Conservation (phyloP, 495 filamentous ascomycete species). For the Penicillium dipodomyicola region DNA sequence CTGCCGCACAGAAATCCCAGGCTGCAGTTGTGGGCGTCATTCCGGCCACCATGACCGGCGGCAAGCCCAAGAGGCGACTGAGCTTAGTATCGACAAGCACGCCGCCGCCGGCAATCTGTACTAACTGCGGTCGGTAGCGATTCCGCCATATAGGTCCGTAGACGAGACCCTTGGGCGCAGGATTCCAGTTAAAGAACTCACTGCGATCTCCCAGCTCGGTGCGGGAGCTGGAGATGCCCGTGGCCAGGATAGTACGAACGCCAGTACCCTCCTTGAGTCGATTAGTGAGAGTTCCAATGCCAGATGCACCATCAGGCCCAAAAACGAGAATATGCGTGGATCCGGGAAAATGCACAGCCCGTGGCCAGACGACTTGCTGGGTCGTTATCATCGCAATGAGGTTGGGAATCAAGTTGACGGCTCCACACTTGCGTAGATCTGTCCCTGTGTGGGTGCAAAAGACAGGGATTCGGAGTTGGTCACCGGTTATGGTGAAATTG, state of each 20-base stretch:
- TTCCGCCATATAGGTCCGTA: conserved; percentile 96
- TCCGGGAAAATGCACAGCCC: conserved; percentile 58
- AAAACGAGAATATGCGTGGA: conserved; percentile 96
- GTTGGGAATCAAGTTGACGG: conserved; percentile 68
- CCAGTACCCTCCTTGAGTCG: conserved; percentile 95
- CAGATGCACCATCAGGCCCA: conserved; percentile 91
- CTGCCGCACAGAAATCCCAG: conserved; percentile 90
- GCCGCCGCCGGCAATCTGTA: conserved; percentile 78
- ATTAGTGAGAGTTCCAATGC: conserved; percentile 92
- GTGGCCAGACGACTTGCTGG: conserved; percentile 87
- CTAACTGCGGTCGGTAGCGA: conserved; percentile 84
- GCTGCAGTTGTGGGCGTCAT: conserved; percentile 94
- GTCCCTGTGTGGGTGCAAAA: conserved; percentile 84
- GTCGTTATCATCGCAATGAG: conserved; percentile 90
- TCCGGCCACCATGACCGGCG: conserved; percentile 93
- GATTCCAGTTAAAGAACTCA: conserved; percentile 57
- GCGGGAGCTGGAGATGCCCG: too few species aligned
- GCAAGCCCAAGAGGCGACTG: conserved; percentile 89
- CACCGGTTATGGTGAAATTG: conserved; percentile 66
- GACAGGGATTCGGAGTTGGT: conserved; percentile 72
- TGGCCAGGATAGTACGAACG: conserved; percentile 84
- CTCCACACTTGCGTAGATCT: conserved; percentile 65
- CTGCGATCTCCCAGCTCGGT: conserved; percentile 92
- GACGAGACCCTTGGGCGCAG: conserved; percentile 39
- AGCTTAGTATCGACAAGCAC: conserved; percentile 97